Conservation (phyloP, 129 eudicot genomes). For the Flaveria linearis region DNA sequence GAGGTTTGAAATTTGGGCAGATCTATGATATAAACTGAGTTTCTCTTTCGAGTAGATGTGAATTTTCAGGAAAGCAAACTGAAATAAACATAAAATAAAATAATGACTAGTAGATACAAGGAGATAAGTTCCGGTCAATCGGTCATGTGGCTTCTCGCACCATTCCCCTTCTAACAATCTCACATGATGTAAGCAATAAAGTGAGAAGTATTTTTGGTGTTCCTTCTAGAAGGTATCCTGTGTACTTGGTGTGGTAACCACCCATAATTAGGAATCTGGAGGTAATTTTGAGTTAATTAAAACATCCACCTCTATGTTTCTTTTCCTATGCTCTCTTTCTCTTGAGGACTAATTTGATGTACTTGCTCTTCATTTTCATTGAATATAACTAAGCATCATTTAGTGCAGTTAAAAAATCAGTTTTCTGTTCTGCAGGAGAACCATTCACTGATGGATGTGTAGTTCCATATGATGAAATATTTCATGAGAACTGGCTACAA, state of each 20-base stretch:
- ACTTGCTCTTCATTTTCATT: not conserved
- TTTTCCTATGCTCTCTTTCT: not conserved
- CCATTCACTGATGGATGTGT: slow-evolving; percentile 48
- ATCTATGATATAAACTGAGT: too few relatives aligned
- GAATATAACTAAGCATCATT: not conserved
- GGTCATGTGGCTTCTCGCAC: too few relatives aligned
- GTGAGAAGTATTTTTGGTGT: not conserved
- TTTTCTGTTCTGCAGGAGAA: slow-evolving; percentile 8
- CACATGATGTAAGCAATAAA: too few relatives aligned
- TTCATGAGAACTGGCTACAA: slow-evolving; percentile 15
- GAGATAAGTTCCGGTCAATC: too few relatives aligned
- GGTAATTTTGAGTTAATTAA: not conserved
- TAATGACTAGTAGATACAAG: too few relatives aligned
- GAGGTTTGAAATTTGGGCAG: too few relatives aligned
- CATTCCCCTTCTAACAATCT: too few relatives aligned
- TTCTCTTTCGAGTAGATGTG: too few relatives aligned
- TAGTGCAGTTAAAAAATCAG: slow-evolving; percentile 8
- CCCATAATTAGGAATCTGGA: not conserved
- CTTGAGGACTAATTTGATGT: slow-evolving; percentile 7
- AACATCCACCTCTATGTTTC: not conserved
- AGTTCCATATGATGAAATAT: slow-evolving; percentile 4
- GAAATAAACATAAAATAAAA: too few relatives aligned
- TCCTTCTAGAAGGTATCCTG: not conserved
- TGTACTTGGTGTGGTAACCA: not conserved
- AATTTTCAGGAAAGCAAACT: too few relatives aligned